Base-by-base conservation (phyloP, 257 asterid genomes). In the Solanum peruvianum region DNA sequence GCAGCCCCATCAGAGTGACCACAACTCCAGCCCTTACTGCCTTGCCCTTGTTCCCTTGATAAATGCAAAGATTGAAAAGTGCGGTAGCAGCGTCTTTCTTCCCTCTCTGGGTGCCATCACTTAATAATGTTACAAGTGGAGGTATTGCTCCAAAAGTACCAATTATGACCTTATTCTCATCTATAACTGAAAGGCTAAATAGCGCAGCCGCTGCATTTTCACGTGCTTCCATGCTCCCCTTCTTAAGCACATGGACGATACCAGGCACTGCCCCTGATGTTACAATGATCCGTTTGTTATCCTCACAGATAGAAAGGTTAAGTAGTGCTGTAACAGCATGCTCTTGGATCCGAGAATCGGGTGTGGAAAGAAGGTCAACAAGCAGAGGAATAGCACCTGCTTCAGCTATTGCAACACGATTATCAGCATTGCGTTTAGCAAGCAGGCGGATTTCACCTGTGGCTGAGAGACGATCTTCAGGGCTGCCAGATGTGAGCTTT, bases 121-220 rank as follows among this genome's bases (percentile, higher is more conserved):
- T 92, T 64, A 97, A 92, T 23, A 97, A 96, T 0, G 91, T 87
- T 80, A 94, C 99, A 2, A 97, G 91, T 0, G 99, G 98, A 12
- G 98, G 96, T 81, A 97, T 95, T 20, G 98, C 99, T 21, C 99
- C 99, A 0, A 92, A 93, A 29, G 93, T 91, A 15, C 99, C 99
- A 8, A 97, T 95, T 3, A 93, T 94, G 1, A 95, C 94, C 93
- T 97, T 96, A 88, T 96, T 95, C 60, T 96, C 98, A 58, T 96
- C 99, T 12, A 96, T 91, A 16, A 97, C 99, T 3, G 99, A 97
- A 83, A 97, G 96, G 92, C 99, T 96, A 86, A 97, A 97, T 11
- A 97, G 92, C 16, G 99, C 93, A 18, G 99, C 99, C 0, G 99
- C 99, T 4, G 99, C 99, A 73, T 97, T 97, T 91, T 96, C 99